Base-by-base conservation (phyloP, 192 early-diverging fungal species). In the Coemansia sp. region DNA sequence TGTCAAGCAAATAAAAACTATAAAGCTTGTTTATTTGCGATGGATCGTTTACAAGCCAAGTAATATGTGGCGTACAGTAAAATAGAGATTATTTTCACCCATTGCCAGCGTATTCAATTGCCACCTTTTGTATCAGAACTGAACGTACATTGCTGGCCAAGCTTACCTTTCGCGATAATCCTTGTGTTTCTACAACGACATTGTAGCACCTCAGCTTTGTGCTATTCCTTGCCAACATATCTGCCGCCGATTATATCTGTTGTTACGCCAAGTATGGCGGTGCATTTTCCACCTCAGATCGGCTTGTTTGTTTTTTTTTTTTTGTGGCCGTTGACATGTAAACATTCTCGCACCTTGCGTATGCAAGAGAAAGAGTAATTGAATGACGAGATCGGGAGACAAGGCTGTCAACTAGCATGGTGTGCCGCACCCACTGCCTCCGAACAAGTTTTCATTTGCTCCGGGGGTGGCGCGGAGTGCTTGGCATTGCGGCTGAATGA, bases 401-500 rank as follows among this genome's bases (percentile, higher is more conserved):
- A 55, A 55, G 51, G 51, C 25, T 53, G 46, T 5, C 21, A 11
- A 29, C 12, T 25, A 15, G 25, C 51, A 27, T 53, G 51, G 51
- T 29, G 21, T 12, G 51, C 29, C 10, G 51, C 51, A 29, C 51
- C 10, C 51, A n/a, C 51, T 53, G 51, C 51, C 9, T 53, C 14
- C 23, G 51, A 53, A 5, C 51, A 14, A 14, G 23, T 1, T 5
- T 53, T 29, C 15, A 58, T 58, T 32, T 58, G 11, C 27, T 8
- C 55, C 29, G 55, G 29, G 51, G 29, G 55, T 58, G 55, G 55
- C 55, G 55, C 27, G 55, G 29, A 17, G 15, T 32, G 55, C 29
- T 58, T 58, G 55, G 31, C 55, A 32, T 32, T 19, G 55, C 55
- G 55, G 55, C 55, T 58, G 29, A 58, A 34, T 31, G 55, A 58